Base-by-base conservation (phyloP, 2,329 filamentous ascomycete species). In the Daldinia eschscholtzii region DNA sequence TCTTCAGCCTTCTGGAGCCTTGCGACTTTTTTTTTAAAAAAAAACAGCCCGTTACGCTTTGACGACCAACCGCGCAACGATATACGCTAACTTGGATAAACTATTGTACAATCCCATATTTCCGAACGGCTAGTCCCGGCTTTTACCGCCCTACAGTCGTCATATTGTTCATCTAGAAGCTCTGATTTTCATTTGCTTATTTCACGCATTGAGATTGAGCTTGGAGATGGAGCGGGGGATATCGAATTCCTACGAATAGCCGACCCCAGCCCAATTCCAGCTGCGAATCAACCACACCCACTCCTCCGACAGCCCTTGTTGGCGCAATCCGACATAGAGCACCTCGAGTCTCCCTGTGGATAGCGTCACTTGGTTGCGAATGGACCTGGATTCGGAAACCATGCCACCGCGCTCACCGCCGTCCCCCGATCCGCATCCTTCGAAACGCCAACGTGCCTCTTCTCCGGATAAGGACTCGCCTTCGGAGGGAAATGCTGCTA, bases 381-480 rank as follows among this genome's bases (percentile, higher is more conserved):
- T 71, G 70, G 64, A 67, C 13, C 39, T 70, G 61, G 61, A 58
- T 46, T 64, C 50, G 63, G 57, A 52, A 67, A 70, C 67, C 73
- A 86, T 85, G 85, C 82, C 82, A 73, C 80, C 80, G 46, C 81
- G 81, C 72, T 81, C 82, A 65, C 84, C 86, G 76, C 82, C 84
- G 65, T 85, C 85, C 65, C 83, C 85, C 72, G 80, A 79, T 73
- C 78, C 82, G 48, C 83, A 87, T 73, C 86, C 87, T 48, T 80
- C 82, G 74, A 90, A 90, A 80, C 87, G 88, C 72, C 82, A 84
- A 69, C 85, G 87, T 70, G 86, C 85, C 74, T 82, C 81, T 46
- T 87, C 87, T 20, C 84, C 86, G 35, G 83, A 83, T 67, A 82
- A 79, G 61, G 79, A 78, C 52, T 83, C 82, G 33, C 82, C 82